These are phyloP conservation scores for Roridomyces roridus DNA, from an alignment of 768 basidiomycete genomes.

Conservation along the genomic window DNA sequence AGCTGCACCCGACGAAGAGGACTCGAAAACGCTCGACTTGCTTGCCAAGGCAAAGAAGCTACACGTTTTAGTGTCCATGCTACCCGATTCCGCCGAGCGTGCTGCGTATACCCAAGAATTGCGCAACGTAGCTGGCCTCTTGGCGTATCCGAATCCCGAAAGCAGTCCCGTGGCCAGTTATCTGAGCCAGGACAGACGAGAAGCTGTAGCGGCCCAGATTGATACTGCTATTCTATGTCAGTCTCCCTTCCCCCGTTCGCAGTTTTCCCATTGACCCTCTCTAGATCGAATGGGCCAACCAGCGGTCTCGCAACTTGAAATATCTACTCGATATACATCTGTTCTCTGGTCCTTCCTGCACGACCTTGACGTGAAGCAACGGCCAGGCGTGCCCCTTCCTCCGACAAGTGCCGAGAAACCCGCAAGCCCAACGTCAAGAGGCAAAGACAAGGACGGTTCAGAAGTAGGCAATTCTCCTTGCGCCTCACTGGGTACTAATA, in stretches of 20 bases:
- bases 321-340: constrained; percentile 70
- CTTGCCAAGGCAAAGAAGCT: constrained; percentile 71
- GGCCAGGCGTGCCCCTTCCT: constrained; percentile 54
- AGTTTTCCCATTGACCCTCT: neutral
- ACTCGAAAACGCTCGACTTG: constrained; percentile 51
- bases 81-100: constrained; percentile 62
- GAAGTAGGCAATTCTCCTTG: constrained; percentile 41
- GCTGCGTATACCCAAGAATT: constrained; percentile 73
- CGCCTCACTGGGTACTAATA: neutral
- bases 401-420: constrained; percentile 31
- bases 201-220: constrained; percentile 86
- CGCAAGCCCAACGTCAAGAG: constrained; percentile 21
- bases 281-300: constrained; percentile 59
- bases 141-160: constrained; percentile 87
- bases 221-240: constrained; percentile 85
- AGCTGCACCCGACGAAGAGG: constrained; percentile 31
- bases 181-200: constrained; percentile 76
- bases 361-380: constrained; percentile 49
- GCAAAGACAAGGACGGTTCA: constrained; percentile 39
- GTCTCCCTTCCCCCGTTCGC: neutral
- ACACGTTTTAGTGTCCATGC: constrained; percentile 61
- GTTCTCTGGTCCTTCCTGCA: constrained; percentile 64
- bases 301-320: constrained; percentile 66
- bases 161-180: constrained; percentile 78
- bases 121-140: constrained; percentile 72